A percentile compares a stretch with the other conserved stretches of the same genome.
These are phyloP conservation scores for Rehmannia glutinosa DNA, from an alignment of 257 asterid species.

Conservation along the genomic window DNA sequence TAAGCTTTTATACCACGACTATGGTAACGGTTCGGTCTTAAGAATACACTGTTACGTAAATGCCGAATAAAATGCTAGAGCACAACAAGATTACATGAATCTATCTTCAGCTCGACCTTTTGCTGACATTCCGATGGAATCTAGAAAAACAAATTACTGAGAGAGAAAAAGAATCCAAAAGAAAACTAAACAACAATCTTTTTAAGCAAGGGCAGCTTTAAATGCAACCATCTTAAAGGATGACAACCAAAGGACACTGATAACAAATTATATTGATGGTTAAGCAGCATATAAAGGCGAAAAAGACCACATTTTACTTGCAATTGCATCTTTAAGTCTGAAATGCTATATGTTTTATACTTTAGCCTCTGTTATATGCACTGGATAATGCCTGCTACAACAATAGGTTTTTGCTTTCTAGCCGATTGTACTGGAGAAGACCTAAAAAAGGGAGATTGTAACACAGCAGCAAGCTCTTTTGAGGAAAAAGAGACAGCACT, in stretches of 20 bases:
- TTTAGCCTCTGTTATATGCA: too few species aligned
- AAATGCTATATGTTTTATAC: too few species aligned
- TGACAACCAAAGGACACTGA: constrained; percentile 10
- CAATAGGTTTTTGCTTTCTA: too few species aligned
- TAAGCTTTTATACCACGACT: constrained; percentile 8
- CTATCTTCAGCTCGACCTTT: neutral
- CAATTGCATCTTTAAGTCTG: too few species aligned
- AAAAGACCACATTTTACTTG: neutral
- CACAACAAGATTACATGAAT: neutral
- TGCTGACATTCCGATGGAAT: neutral
- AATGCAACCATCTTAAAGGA: constrained; percentile 4
- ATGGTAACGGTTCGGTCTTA: constrained; percentile 1
- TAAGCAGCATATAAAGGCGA: neutral
- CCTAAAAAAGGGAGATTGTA: too few species aligned
- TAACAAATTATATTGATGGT: neutral
- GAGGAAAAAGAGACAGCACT: too few species aligned
- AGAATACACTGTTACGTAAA: neutral
- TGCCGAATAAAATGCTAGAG: neutral
- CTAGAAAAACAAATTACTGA: neutral
- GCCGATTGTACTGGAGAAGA: too few species aligned
- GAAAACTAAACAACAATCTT: constrained; percentile 5
- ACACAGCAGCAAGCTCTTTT: too few species aligned
- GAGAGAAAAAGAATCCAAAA: neutral
- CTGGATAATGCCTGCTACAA: too few species aligned
- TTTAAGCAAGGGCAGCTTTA: neutral